A percentile compares a stretch with the other conserved stretches of the same genome.
Conservation (phyloP, 768 basidiomycete genomes). For the Suillus plorans region DNA sequence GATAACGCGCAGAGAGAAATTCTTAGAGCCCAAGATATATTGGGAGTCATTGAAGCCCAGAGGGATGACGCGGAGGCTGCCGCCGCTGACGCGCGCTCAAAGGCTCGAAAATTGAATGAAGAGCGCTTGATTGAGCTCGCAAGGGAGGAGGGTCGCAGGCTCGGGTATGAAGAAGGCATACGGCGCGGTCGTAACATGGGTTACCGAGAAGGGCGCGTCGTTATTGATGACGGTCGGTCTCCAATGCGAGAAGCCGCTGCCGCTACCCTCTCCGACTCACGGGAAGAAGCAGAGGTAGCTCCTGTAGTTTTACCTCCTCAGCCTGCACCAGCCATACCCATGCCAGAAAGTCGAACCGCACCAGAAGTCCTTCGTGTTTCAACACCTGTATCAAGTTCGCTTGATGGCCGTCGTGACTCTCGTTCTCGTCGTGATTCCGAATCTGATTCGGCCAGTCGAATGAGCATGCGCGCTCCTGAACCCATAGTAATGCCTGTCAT, state of each 20-base stretch:
- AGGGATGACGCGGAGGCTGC: slow-evolving; percentile 49
- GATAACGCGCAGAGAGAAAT: slow-evolving; percentile 62
- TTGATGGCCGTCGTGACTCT: slow-evolving; percentile 18
- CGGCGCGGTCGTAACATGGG: slow-evolving; percentile 33
- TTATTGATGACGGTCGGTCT: slow-evolving; percentile 12
- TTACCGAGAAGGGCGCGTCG: slow-evolving; percentile 25
- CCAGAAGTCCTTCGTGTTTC: slow-evolving; percentile 28
- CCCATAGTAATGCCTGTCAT: slow-evolving; percentile 11
- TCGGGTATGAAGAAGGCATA: slow-evolving; percentile 54
- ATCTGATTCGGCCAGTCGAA: slow-evolving; percentile 14
- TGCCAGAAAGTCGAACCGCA: slow-evolving; percentile 12
- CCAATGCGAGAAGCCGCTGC: slow-evolving; percentile 21
- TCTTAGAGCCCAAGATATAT: slow-evolving; percentile 50
- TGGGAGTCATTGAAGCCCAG: slow-evolving; percentile 47
- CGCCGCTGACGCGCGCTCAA: slow-evolving; percentile 44
- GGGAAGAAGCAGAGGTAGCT: slow-evolving; percentile 7
- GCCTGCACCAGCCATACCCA: slow-evolving; percentile 20
- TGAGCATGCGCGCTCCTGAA: slow-evolving; percentile 13
- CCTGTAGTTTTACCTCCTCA: slow-evolving; percentile 17
- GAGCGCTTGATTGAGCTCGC: slow-evolving; percentile 49
- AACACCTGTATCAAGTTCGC: slow-evolving; percentile 17
- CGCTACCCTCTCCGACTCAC: slow-evolving; percentile 20
- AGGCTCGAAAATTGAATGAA: slow-evolving; percentile 44
- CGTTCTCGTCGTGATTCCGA: slow-evolving; percentile 20
- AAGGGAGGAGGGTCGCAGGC: slow-evolving; percentile 50